Percentiles rank a stretch among this genome's conserved stretches.
Conservation (phyloP, 176 grass and related monocot species). For the Canna indica region DNA sequence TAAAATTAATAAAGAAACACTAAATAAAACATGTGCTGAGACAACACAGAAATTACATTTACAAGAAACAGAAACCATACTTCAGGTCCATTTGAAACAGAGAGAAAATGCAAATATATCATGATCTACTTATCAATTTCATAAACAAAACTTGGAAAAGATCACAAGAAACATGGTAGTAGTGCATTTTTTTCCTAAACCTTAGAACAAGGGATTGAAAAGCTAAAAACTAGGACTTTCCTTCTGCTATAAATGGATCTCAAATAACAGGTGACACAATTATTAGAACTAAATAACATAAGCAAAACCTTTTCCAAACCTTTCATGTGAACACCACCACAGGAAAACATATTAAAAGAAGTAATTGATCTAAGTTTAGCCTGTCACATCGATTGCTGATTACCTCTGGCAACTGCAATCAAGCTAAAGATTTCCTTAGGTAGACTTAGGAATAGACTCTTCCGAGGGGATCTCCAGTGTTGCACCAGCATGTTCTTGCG, state of each 20-base stretch:
- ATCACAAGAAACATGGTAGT: not conserved
- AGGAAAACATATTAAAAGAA: not conserved
- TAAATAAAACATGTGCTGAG: not conserved
- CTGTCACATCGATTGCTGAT: not conserved
- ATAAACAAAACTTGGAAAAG: not conserved
- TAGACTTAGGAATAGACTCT: conserved; percentile 38
- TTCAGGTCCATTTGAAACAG: not conserved
- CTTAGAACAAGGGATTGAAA: not conserved
- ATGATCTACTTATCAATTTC: not conserved
- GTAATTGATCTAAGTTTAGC: not conserved
- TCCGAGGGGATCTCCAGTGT: conserved; percentile 74
- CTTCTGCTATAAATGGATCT: not conserved
- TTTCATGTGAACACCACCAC: not conserved
- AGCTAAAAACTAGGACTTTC: not conserved
- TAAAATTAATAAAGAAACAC: not conserved
- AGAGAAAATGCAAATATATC: conserved; percentile 1
- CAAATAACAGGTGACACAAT: not conserved
- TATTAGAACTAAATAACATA: not conserved
- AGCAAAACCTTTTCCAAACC: not conserved
- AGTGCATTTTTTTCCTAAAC: not conserved
- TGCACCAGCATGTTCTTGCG: conserved; percentile 60
- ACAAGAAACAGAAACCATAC: not conserved
- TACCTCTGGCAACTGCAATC: conserved; percentile 8
- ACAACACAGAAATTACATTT: not conserved
- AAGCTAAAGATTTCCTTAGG: not conserved